Conservation (phyloP, 768 basidiomycete genomes). For the Ramaria sp. region DNA sequence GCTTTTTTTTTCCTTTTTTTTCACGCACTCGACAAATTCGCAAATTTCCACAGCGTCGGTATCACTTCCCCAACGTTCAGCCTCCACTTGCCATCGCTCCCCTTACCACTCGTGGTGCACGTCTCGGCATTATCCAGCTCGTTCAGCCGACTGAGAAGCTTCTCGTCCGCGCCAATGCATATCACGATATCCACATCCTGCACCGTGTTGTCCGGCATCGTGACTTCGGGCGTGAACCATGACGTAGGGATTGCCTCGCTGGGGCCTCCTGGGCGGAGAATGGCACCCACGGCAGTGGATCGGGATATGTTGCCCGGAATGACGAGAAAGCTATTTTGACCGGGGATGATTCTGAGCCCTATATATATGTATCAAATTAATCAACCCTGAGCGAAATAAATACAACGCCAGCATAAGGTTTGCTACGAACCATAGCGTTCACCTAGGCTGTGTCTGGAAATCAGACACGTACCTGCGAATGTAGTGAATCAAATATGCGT, state of each 20-base stretch:
- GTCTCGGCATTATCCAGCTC: slow-evolving; percentile 68
- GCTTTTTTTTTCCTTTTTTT: too few relatives aligned
- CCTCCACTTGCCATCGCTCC: slow-evolving; percentile 74
- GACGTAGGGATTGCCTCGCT: slow-evolving; percentile 27
- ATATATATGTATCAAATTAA: neutral
- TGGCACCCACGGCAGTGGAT: slow-evolving; percentile 74
- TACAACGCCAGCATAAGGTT: neutral
- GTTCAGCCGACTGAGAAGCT: slow-evolving; percentile 62
- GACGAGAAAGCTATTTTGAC: slow-evolving; percentile 69
- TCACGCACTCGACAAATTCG: neutral
- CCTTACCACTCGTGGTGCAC: slow-evolving; percentile 55
- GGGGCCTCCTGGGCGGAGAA: slow-evolving; percentile 54
- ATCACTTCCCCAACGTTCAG: slow-evolving; percentile 28
- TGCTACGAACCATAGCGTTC: slow-evolving; percentile 47
- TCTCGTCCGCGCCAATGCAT: slow-evolving; percentile 67
- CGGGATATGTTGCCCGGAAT: slow-evolving; percentile 77
- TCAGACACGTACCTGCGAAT: neutral
- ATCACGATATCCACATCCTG: slow-evolving; percentile 49
- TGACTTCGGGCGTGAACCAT: slow-evolving; percentile 31
- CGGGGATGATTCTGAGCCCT: slow-evolving; percentile 71
- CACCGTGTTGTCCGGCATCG: slow-evolving; percentile 22
- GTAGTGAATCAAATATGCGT: neutral
- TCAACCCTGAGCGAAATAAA: neutral
- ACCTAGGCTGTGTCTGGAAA: slow-evolving; percentile 42
- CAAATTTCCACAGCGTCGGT: slow-evolving; percentile 25